phyloP scores from a whole-genome alignment of 495 filamentous ascomycete genomes.

The Friedmanniomyces endolithicus region DNA sequence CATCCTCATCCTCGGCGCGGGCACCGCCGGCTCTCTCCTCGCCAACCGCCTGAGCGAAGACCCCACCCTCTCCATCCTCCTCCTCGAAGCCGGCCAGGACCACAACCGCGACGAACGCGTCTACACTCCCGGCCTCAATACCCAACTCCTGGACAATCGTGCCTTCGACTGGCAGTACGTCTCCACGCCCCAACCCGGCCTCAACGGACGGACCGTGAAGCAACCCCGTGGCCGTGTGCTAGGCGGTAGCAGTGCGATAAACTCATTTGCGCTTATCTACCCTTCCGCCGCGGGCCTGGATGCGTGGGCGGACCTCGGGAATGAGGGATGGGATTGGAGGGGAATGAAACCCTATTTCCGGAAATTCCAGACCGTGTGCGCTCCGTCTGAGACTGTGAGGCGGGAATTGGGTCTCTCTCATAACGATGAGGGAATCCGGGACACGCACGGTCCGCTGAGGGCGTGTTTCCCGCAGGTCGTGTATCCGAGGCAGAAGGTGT shows the following conservation, averaged over 20 bases:
- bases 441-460: constrained; percentile 3
- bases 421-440: not conserved
- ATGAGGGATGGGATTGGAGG: constrained; percentile 13
- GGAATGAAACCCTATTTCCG: constrained; percentile 8
- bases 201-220: constrained; percentile 5
- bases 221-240: constrained; percentile 8
- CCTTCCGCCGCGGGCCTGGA: constrained; percentile 8
- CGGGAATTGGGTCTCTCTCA: not conserved
- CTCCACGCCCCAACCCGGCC: constrained; percentile 1
- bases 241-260: constrained; percentile 18
- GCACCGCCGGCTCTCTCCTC: constrained; percentile 17
- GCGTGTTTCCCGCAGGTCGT: constrained; percentile 2
- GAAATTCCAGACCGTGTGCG: constrained; percentile 13
- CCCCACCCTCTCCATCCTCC: constrained; percentile 12
- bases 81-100: constrained; percentile 18
- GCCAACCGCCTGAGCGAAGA: constrained; percentile 20
- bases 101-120: constrained; percentile 3
- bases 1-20: constrained; percentile 21
- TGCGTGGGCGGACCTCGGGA: constrained; percentile 17
- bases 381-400: not conserved
- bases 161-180: constrained; percentile 13
- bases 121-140: constrained; percentile 1
- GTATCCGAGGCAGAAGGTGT: not conserved
- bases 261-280: constrained; percentile 7
- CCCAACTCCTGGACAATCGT: not conserved